Percentiles rank a stretch among this genome's conserved stretches.
Conservation (phyloP, 108 stramenopile species). For the Conticribra guillardii region DNA sequence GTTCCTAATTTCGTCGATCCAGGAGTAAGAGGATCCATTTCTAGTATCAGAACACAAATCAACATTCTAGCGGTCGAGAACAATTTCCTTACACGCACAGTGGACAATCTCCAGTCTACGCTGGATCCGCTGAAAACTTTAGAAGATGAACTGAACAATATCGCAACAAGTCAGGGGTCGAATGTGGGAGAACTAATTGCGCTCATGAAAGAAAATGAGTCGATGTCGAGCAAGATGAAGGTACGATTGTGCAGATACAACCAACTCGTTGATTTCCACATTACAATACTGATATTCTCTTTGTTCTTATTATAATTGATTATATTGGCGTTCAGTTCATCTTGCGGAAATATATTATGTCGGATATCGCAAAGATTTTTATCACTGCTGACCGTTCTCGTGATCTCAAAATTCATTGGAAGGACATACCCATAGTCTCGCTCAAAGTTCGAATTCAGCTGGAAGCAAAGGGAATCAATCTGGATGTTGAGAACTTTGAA, state of each 20-base stretch:
- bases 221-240: constrained; percentile 4
- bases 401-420: constrained; percentile 2
- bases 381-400: neutral
- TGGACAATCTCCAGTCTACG: neutral
- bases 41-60: neutral
- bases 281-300: too few relatives aligned
- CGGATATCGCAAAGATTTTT: neutral
- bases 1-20: too few relatives aligned
- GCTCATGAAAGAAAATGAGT: constrained; percentile 5
- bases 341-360: neutral
- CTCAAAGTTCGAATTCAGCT: constrained; percentile 1
- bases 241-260: neutral
- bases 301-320: neutral
- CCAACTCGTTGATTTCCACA: neutral
- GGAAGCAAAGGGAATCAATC: neutral
- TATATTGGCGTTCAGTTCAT: neutral
- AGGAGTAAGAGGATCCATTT: neutral
- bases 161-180: neutral
- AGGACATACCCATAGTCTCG: neutral
- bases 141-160: constrained; percentile 1
- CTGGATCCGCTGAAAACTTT: neutral
- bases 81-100: neutral
- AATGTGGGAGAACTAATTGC: neutral
- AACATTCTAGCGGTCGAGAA: neutral
- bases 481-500: neutral